These are phyloP conservation scores for Microglena sp. DNA, from an alignment of 139 green algal genomes.

Conservation along the genomic window DNA sequence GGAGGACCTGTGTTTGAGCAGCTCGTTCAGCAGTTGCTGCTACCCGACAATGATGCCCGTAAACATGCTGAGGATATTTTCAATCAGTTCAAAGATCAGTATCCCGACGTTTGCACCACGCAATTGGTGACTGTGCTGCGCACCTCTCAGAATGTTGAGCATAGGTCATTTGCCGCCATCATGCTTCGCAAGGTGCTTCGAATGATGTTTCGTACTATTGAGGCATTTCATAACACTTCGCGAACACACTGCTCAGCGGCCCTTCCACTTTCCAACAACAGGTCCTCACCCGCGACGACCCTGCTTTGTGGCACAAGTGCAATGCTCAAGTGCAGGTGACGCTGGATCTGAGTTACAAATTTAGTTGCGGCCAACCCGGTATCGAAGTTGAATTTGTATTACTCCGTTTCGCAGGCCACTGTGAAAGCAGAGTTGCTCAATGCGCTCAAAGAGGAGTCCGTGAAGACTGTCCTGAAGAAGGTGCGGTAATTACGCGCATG, in stretches of 20 bases:
- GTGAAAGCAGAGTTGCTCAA: slow-evolving; percentile 52
- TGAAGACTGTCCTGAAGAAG: slow-evolving; percentile 33
- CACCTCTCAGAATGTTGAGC: slow-evolving; percentile 30
- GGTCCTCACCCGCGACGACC: slow-evolving; percentile 61
- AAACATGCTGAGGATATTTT: slow-evolving; percentile 64
- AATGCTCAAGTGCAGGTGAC: slow-evolving; percentile 41
- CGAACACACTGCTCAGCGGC: not conserved
- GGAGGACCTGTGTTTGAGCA: slow-evolving; percentile 45
- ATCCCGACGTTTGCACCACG: slow-evolving; percentile 46
- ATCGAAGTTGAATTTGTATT: not conserved
- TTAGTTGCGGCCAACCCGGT: not conserved
- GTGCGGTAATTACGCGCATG: slow-evolving; percentile 10
- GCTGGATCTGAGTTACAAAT: not conserved
- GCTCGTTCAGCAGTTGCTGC: slow-evolving; percentile 71
- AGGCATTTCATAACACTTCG: not conserved
- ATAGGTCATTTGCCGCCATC: slow-evolving; percentile 61
- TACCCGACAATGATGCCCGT: slow-evolving; percentile 62
- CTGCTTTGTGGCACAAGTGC: slow-evolving; percentile 59
- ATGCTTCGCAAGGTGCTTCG: slow-evolving; percentile 63
- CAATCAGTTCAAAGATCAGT: slow-evolving; percentile 59
- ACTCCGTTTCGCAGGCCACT: slow-evolving; percentile 22
- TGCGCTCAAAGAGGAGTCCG: slow-evolving; percentile 36
- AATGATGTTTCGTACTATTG: not conserved
- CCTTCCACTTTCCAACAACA: not conserved
- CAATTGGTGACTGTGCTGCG: slow-evolving; percentile 58